Percentiles rank a stretch among this genome's conserved stretches.
Conservation (phyloP, 108 stramenopile genomes). For the Mediolabrus comicus region DNA sequence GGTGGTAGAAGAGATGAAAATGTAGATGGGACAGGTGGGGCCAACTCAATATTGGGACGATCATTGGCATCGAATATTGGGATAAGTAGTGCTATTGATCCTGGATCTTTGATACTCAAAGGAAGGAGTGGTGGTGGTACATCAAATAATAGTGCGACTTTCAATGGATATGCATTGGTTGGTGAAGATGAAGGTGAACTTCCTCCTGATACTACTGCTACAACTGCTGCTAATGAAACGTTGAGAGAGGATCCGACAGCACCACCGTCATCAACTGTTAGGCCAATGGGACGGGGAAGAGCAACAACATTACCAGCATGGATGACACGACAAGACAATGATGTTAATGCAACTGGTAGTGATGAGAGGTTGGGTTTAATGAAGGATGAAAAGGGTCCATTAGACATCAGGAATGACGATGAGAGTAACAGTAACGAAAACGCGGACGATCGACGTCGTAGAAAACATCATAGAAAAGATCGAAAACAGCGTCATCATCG, state of each 20-base stretch:
- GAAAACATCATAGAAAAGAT: conserved; percentile 18
- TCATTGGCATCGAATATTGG: conserved; percentile 58
- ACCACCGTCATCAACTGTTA: conserved; percentile 2
- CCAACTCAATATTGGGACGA: conserved; percentile 18
- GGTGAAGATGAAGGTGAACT: conserved; percentile 70
- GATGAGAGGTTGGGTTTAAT: conserved; percentile 18
- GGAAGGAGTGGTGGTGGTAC: neutral
- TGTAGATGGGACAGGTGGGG: conserved; percentile 15
- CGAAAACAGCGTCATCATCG: conserved; percentile 3
- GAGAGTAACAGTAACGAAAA: neutral
- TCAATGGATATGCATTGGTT: conserved; percentile 66
- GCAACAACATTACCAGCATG: conserved; percentile 65
- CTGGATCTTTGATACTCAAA: conserved; percentile 44
- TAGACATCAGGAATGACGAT: neutral
- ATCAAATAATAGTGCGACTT: conserved; percentile 4
- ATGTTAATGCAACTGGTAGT: neutral
- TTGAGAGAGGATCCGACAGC: neutral
- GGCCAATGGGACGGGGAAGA: conserved; percentile 62
- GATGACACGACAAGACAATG: conserved; percentile 50
- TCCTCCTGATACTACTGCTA: neutral
- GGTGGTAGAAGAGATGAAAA: neutral
- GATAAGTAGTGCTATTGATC: conserved; percentile 70
- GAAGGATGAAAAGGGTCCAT: conserved; percentile 1
- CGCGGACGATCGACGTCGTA: neutral
- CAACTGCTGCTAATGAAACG: neutral